Evolutionary conservation across 2,329 filamentous ascomycete species (phyloP), one percentile per base, ranked within the genome.

Genomic region (Bipolaris victoriae): DNA sequence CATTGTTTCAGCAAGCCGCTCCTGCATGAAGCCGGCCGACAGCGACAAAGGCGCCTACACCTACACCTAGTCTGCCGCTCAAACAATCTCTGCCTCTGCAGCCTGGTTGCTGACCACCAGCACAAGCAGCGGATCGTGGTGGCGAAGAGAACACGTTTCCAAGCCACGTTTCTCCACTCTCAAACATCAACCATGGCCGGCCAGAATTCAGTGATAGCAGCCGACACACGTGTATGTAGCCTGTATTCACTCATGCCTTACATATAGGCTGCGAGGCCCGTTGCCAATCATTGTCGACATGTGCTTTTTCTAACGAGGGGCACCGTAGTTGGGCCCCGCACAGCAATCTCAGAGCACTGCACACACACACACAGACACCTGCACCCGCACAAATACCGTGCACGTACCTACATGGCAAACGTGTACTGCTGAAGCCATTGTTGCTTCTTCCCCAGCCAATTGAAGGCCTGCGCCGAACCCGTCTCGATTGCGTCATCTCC

Each of bases 401-500:
- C 16, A 46, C 18, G 29, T 11, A 33, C 20, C 11, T 33, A 33
- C 15, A 20, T 33, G 26, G 43, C 24, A 20, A 31, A 33, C n/a
- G 26, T 31, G 43, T 33, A 10, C 29, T 31, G 43, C 29, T 46
- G 43, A 46, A 39, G 15, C 9, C 22, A 51, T 49, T 16, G 10
- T 50, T 24, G 39, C 44, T 55, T 36, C 18, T 29, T 36, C n/a
- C 48, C 20, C 24, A 41, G 15, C 53, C 41, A 35, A 45, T 45
- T 18, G 6, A 40, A 51, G 31, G 29, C 24, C 49, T 52, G 35
- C 31, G 18, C 39, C 40, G 39, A 15, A 31, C 18, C 35, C 26
- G 41, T 37, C 36, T 52, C 24, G 53, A 52, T 47, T 52, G 49
- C 53, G 41, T 56, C 53, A 56, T 52, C 36, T 24, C 22, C 18